phyloP scores from a whole-genome alignment of 73 alveolate species.

The Diophrys sp. region DNA sequence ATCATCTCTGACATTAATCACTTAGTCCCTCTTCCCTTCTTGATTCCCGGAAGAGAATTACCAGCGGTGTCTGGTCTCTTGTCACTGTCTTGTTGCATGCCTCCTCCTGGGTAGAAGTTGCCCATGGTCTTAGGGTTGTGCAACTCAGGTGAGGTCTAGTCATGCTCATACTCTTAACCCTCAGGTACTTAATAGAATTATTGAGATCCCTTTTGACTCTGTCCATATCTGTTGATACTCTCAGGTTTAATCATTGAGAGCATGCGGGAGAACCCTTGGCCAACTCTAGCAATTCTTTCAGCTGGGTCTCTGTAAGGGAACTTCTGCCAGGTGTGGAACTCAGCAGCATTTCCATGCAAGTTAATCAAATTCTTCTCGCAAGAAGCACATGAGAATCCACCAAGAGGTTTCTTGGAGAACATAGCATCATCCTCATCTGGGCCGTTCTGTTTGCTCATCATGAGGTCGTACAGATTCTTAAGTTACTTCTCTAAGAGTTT shows the following conservation, averaged over 20 bases:
- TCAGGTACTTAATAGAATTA: background rate
- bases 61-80: slow-evolving; percentile 5
- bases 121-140: slow-evolving; percentile 12
- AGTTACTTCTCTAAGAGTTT: slow-evolving; percentile 82
- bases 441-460: slow-evolving; percentile 36
- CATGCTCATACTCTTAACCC: background rate
- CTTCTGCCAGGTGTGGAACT: slow-evolving; percentile 84
- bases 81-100: background rate
- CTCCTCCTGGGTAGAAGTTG: slow-evolving; percentile 21
- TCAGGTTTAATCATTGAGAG: slow-evolving; percentile 66
- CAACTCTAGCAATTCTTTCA: slow-evolving; percentile 81
- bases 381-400: slow-evolving; percentile 95
- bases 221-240: slow-evolving; percentile 3
- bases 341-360: slow-evolving; percentile 70
- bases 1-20: too few species aligned
- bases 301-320: slow-evolving; percentile 88
- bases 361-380: slow-evolving; percentile 84
- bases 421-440: slow-evolving; percentile 88
- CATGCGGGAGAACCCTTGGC: slow-evolving; percentile 66
- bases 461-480: slow-evolving; percentile 68
- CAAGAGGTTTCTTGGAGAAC: slow-evolving; percentile 93
- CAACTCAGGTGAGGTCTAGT: background rate
- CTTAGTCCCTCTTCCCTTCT: background rate
- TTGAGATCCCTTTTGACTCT: background rate
- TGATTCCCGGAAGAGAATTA: background rate